These are phyloP conservation scores for Yamadazyma taylorii DNA, from an alignment of 1,139 yeast species.

Conservation along the genomic window DNA sequence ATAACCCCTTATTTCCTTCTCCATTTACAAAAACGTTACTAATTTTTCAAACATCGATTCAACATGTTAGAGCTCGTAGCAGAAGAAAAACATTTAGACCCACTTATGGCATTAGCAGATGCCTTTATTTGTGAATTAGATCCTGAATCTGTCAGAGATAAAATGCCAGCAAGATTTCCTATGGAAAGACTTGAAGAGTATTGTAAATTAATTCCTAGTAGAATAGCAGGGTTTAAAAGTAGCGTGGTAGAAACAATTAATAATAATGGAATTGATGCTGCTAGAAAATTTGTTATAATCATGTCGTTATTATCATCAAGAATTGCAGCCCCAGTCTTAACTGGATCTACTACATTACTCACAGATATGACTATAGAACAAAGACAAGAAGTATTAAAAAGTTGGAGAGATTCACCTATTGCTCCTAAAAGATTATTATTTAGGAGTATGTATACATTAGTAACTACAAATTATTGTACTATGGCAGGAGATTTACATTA, in stretches of 20 bases:
- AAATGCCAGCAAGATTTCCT: slow-evolving; percentile 28
- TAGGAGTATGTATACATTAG: slow-evolving; percentile 24
- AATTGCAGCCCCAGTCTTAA: slow-evolving; percentile 36
- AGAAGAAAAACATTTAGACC: slow-evolving; percentile 9
- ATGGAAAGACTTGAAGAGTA: slow-evolving; percentile 34
- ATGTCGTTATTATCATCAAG: slow-evolving; percentile 31
- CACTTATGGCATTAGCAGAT: slow-evolving; percentile 30
- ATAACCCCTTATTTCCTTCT: too few species aligned
- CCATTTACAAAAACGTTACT: too few species aligned
- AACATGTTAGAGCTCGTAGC: slow-evolving; percentile 10
- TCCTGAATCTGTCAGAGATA: slow-evolving; percentile 29
- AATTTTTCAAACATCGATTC: too few species aligned
- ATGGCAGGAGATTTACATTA: slow-evolving; percentile 35
- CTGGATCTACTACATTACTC: slow-evolving; percentile 34
- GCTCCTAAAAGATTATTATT: slow-evolving; percentile 30
- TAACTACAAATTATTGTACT: slow-evolving; percentile 24
- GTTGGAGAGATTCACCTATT: slow-evolving; percentile 44
- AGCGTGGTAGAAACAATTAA: slow-evolving; percentile 19
- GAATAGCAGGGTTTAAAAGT: slow-evolving; percentile 28
- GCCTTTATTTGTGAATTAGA: slow-evolving; percentile 36
- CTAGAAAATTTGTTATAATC: slow-evolving; percentile 24
- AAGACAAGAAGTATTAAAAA: slow-evolving; percentile 27
- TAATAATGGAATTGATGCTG: slow-evolving; percentile 18
- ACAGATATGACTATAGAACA: slow-evolving; percentile 38
- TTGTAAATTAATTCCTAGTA: slow-evolving; percentile 31